These are phyloP conservation scores for Heliamphora pulchella DNA, from an alignment of 179 eudicot genomes.

Conservation along the genomic window DNA sequence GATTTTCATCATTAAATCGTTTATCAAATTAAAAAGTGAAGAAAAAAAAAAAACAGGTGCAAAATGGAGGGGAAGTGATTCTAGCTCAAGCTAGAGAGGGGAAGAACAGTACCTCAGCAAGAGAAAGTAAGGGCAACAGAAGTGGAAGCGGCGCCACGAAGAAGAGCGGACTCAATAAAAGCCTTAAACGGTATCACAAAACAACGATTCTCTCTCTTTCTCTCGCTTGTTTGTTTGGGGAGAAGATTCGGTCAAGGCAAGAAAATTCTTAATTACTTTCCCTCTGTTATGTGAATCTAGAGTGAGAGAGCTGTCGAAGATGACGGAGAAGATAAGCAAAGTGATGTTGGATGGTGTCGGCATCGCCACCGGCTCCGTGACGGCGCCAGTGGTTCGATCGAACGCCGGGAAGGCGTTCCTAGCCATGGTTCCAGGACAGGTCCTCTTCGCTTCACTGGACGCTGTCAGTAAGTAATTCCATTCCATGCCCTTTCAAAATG, in stretches of 20 bases:
- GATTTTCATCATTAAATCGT: neutral
- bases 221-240: no score
- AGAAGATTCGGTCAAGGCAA: neutral
- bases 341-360: conserved; percentile 71
- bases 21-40: neutral
- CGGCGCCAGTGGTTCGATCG: conserved; percentile 65
- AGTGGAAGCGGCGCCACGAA: conserved; percentile 24
- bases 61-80: conserved; percentile 64
- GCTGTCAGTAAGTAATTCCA: conserved; percentile 59
- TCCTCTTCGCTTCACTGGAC: conserved; percentile 83
- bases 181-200: conserved; percentile 60
- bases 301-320: conserved; percentile 53
- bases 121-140: conserved; percentile 22
- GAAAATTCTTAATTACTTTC: neutral
- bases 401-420: conserved; percentile 64
- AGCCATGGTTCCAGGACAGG: conserved; percentile 79
- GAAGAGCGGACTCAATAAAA: conserved; percentile 46
- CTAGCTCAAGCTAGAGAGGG: conserved; percentile 33
- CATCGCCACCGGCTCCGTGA: conserved; percentile 61
- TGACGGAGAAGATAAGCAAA: conserved; percentile 82
- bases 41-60: conserved; percentile 41
- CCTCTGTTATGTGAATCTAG: conserved; percentile 16
- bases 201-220: neutral
- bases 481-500: neutral
- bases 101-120: conserved; percentile 19